Percentiles rank a stretch among this genome's conserved stretches.
phyloP scores from a whole-genome alignment of 2,329 filamentous ascomycete genomes.

The Colletotrichum chrysophilum region DNA sequence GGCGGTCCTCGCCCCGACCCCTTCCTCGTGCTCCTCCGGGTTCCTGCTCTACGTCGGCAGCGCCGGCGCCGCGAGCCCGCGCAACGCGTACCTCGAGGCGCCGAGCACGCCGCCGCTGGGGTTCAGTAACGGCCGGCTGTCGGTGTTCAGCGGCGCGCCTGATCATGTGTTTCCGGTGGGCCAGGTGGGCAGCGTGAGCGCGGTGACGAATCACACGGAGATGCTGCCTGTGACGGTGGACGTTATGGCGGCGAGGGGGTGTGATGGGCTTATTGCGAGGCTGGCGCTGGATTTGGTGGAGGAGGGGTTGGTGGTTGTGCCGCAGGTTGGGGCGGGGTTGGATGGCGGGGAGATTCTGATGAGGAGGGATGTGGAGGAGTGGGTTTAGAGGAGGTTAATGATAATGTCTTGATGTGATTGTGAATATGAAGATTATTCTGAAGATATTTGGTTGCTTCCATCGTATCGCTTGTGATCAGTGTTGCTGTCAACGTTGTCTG shows the following conservation, averaged over 20 bases:
- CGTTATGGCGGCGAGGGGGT: constrained; percentile 63
- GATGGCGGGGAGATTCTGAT: constrained; percentile 29
- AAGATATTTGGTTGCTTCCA: background rate
- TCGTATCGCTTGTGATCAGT: background rate
- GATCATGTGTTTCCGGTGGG: constrained; percentile 49
- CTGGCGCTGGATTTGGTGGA: constrained; percentile 56
- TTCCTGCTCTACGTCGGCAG: constrained; percentile 32
- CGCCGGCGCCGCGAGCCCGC: constrained; percentile 5
- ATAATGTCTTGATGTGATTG: background rate
- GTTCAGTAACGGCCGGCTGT: constrained; percentile 42
- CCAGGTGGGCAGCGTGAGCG: constrained; percentile 35
- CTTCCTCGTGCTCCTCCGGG: constrained; percentile 33
- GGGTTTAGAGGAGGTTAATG: background rate
- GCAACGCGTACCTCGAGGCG: constrained; percentile 32
- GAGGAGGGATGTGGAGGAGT: constrained; percentile 17
- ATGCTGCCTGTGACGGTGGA: constrained; percentile 62
- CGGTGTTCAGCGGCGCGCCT: constrained; percentile 40
- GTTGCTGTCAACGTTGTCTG: no score
- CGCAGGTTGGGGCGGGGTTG: constrained; percentile 43
- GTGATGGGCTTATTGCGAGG: constrained; percentile 62
- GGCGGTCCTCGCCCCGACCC: constrained; percentile 27
- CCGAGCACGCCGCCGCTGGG: constrained; percentile 54
- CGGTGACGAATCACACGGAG: constrained; percentile 51
- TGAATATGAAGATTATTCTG: background rate
- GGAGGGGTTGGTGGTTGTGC: constrained; percentile 51